Base-by-base conservation (phyloP, 805 yeast genomes). In the Lachancea sp. region DNA sequence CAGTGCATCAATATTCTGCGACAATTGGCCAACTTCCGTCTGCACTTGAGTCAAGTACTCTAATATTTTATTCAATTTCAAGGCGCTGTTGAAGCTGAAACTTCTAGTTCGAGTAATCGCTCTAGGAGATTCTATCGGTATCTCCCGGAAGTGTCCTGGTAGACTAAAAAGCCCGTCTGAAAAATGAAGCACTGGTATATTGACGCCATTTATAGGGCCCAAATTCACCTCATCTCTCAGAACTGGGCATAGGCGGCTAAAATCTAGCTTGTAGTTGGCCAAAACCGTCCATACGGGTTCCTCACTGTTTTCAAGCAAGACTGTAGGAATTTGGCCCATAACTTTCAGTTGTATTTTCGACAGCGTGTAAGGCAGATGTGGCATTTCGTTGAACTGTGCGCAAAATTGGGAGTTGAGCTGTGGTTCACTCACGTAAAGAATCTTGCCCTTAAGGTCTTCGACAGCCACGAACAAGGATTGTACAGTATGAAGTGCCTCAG, bases 61-160 rank as follows among this genome's bases (percentile, higher is more conserved):
- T 5, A 56, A 25, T n/a, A 55, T 24, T 28, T 52, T 60, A 24
- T 53, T 58, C 17, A 60, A 18, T 29, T 59, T 60, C 13, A 60
- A 37, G 9, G 53, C 38, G 3, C 52, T 41, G 42, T 55, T 60
- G 36, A 49, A 60, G 12, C 48, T 48, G 18, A 66, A 60, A 1
- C 57, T 52, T 13, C 29, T 26, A 8, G 17, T 18, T n/a, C 6
- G 28, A 2, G 34, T 5, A 9, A 13, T 6, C 3, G 36, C 23
- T 24, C 18, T 18, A 13, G 6, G 21, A 6, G 18, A 18, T 4
- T 24, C 23, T 15, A 16, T 23, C 5, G 34, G 19, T 12, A 19
- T 2, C 4, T 20, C 26, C n/a, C 28, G 9, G 18, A 24, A 23
- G 13, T 25, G n/a, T 11, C 41, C 26, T 13, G 15, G 5, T 46